These are phyloP conservation scores for Gnetum montanum DNA, from an alignment of 75 land plant species.

Conservation along the genomic window DNA sequence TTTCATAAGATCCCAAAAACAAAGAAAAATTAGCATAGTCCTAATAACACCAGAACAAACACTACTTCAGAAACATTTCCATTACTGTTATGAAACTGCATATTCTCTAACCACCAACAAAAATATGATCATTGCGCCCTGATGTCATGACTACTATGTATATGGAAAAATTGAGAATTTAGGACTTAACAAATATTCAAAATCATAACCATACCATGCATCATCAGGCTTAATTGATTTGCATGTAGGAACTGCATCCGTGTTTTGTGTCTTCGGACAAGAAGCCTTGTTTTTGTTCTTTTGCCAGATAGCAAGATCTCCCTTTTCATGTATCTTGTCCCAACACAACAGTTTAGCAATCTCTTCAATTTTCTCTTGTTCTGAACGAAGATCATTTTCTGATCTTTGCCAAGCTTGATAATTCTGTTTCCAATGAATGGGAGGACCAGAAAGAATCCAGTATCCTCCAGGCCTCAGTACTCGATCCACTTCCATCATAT, in stretches of 20 bases:
- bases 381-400: constrained; percentile 65
- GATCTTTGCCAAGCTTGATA: constrained; percentile 75
- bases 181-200: too few species aligned
- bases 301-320: constrained; percentile 84
- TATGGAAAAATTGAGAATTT: too few species aligned
- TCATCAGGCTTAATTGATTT: constrained; percentile 40
- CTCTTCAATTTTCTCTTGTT: constrained; percentile 69
- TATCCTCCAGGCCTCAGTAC: constrained; percentile 92
- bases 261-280: constrained; percentile 37
- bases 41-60: too few species aligned
- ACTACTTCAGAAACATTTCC: too few species aligned
- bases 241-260: constrained; percentile 34
- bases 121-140: too few species aligned
- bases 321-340: constrained; percentile 67
- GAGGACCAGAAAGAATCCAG: constrained; percentile 89
- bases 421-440: constrained; percentile 76
- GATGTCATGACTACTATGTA: too few species aligned
- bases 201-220: constrained; percentile 50
- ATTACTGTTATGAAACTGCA: too few species aligned
- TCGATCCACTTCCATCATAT: constrained; percentile 85
- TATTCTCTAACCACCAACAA: too few species aligned
- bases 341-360: constrained; percentile 71
- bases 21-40: too few species aligned
- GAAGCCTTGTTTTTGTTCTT: constrained; percentile 58
- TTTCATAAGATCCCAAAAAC: too few species aligned